These are phyloP conservation scores for Thielaviopsis euricoi DNA, from an alignment of 2,329 filamentous ascomycete species.

Conservation along the genomic window DNA sequence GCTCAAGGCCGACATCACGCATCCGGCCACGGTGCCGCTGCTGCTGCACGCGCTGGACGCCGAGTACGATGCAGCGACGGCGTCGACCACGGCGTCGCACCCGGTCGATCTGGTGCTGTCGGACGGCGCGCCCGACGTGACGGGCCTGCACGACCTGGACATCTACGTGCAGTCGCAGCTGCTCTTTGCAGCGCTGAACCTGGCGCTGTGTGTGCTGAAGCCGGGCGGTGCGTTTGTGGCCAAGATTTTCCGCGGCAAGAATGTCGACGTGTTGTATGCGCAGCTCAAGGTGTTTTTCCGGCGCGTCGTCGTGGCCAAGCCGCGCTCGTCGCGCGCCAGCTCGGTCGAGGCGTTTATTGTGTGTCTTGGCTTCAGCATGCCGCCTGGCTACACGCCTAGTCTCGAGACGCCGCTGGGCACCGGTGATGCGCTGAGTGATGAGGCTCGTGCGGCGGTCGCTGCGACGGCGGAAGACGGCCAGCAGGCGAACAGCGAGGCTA, in stretches of 20 bases:
- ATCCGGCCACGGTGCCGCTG: slow-evolving; percentile 84
- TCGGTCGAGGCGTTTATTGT: slow-evolving; percentile 96
- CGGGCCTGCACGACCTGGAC: slow-evolving; percentile 88
- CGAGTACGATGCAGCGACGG: slow-evolving; percentile 33
- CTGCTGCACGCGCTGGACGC: slow-evolving; percentile 73
- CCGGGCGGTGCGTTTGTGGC: slow-evolving; percentile 93
- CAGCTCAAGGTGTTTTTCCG: slow-evolving; percentile 85
- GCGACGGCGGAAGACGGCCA: slow-evolving; percentile 24
- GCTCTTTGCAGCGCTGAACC: slow-evolving; percentile 82
- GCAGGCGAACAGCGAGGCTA: slow-evolving; percentile 2
- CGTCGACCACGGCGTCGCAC: slow-evolving; percentile 40
- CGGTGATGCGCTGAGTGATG: slow-evolving; percentile 22
- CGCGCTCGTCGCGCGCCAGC: slow-evolving; percentile 83
- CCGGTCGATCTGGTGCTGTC: slow-evolving; percentile 88
- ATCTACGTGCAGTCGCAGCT: slow-evolving; percentile 96
- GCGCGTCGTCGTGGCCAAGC: slow-evolving; percentile 79
- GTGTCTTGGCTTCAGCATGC: slow-evolving; percentile 75
- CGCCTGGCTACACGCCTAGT: slow-evolving; percentile 57
- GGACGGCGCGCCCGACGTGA: slow-evolving; percentile 92
- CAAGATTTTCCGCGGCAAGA: slow-evolving; percentile 89
- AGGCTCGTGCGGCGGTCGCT: background rate
- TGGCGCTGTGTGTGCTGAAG: slow-evolving; percentile 80
- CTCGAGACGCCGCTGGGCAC: slow-evolving; percentile 60
- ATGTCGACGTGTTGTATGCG: slow-evolving; percentile 89
- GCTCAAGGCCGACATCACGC: slow-evolving; percentile 88